Evolutionary conservation across 345 rosid genomes (phyloP).

Genomic region (Eucalyptus melliodora): DNA sequence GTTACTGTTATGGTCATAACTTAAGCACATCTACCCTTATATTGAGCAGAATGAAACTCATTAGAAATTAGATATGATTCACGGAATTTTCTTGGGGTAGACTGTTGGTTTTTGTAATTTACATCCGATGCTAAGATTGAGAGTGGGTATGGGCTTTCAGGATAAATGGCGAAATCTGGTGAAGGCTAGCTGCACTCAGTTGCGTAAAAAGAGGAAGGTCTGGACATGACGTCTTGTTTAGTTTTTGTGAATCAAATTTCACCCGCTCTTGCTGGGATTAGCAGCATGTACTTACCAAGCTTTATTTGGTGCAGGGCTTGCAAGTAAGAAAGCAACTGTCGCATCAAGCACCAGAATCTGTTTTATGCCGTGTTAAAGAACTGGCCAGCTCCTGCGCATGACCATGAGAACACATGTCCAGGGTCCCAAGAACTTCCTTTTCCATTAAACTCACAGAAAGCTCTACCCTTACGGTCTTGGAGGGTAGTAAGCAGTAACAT

Average conservation of each 20-base stretch:
- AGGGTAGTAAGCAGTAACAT: background rate
- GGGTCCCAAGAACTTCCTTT: background rate
- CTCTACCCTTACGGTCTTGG: background rate
- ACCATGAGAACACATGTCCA: background rate
- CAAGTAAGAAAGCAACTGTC: conserved; percentile 1
- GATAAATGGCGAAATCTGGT: conserved; percentile 28
- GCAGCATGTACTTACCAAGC: background rate
- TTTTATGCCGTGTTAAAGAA: conserved; percentile 6
- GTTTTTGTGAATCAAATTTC: background rate
- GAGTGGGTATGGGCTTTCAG: background rate
- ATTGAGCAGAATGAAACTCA: background rate
- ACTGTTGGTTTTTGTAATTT: background rate
- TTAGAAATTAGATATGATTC: background rate
- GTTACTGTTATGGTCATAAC: background rate
- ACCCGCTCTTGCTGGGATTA: background rate
- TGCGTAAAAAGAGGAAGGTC: conserved; percentile 6
- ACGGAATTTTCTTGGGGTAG: background rate
- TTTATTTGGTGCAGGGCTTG: background rate
- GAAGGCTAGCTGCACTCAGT: conserved; percentile 6
- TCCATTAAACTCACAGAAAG: background rate
- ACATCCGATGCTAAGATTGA: background rate
- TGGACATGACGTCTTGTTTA: background rate
- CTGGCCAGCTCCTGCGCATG: background rate
- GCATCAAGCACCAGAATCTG: conserved; percentile 7
- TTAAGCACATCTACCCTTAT: background rate